phyloP scores from a whole-genome alignment of 148 eudicot genomes.

The Drosera capensis region DNA sequence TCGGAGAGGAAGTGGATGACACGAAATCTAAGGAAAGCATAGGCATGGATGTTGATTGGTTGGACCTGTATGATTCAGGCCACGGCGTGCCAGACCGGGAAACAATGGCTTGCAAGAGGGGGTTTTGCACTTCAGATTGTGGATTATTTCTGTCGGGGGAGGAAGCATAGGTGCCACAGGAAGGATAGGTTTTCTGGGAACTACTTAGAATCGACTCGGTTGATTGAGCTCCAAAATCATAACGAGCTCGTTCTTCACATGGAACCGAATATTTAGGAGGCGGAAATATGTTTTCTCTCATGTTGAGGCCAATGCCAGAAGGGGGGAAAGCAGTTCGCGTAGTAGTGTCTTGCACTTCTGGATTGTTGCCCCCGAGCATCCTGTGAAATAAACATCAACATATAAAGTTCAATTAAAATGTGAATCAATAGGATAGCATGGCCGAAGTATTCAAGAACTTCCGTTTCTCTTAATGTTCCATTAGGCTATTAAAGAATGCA shows the following conservation, averaged over 20 bases:
- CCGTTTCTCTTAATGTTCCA: no score
- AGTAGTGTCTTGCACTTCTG: constrained; percentile 1
- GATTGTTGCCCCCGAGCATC: constrained; percentile 2
- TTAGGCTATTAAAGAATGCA: no score
- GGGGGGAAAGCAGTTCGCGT: constrained; percentile 2
- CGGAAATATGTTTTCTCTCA: constrained; percentile 9
- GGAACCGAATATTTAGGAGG: constrained; percentile 6
- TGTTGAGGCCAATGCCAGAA: constrained; percentile 5
- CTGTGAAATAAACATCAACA: neutral
- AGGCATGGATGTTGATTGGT: constrained; percentile 42
- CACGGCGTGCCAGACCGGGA: constrained; percentile 12
- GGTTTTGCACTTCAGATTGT: constrained; percentile 1
- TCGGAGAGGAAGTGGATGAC: constrained; percentile 45
- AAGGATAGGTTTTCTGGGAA: constrained; percentile 14
- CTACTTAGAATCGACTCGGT: constrained; percentile 27
- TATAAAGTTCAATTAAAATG: neutral
- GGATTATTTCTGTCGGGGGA: constrained; percentile 6
- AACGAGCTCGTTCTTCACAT: constrained; percentile 5
- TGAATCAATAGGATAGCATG: no score
- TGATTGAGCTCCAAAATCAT: constrained; percentile 2
- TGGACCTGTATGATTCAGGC: constrained; percentile 26
- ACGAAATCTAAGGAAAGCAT: constrained; percentile 31
- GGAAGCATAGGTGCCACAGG: neutral
- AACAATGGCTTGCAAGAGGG: constrained; percentile 14
- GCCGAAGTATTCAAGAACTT: no score